phyloP scores from a whole-genome alignment of 169 alveolate species.

The Theileria orientalis region DNA sequence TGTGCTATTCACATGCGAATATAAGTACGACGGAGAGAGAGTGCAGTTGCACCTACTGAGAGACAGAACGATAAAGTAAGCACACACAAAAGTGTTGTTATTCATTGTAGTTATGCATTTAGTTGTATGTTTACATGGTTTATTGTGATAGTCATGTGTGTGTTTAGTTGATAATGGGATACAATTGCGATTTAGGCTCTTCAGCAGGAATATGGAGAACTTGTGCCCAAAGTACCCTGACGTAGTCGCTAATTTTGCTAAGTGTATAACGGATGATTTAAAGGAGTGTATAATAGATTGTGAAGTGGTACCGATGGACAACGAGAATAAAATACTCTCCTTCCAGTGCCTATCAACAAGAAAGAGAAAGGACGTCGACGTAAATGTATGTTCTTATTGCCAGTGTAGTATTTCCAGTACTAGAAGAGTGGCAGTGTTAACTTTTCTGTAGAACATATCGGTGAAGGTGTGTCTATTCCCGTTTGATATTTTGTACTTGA shows the following conservation, averaged over 20 bases:
- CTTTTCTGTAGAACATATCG: constrained; percentile 76
- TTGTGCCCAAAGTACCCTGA: constrained; percentile 69
- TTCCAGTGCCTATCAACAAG: constrained; percentile 92
- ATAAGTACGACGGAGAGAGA: constrained; percentile 97
- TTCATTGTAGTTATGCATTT: constrained; percentile 64
- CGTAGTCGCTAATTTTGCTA: constrained; percentile 39
- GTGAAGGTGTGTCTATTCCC: constrained; percentile 90
- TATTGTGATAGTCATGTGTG: constrained; percentile 19
- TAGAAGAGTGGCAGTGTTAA: not conserved
- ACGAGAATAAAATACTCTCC: constrained; percentile 89
- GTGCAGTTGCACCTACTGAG: constrained; percentile 91
- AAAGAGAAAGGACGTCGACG: constrained; percentile 90
- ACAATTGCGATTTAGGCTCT: constrained; percentile 37
- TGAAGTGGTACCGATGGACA: constrained; percentile 97
- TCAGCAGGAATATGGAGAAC: constrained; percentile 93
- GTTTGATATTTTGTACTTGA: constrained; percentile 90
- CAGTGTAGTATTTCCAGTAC: not conserved
- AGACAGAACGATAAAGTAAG: constrained; percentile 68
- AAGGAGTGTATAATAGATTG: constrained; percentile 90
- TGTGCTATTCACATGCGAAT: constrained; percentile 94
- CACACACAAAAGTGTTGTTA: not conserved
- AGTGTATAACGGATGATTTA: constrained; percentile 40
- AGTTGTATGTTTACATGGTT: constrained; percentile 28
- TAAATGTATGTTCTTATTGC: constrained; percentile 32
- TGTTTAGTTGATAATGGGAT: constrained; percentile 76